phyloP scores from a whole-genome alignment of 2,329 filamentous ascomycete genomes.

The Alternaria panax region DNA sequence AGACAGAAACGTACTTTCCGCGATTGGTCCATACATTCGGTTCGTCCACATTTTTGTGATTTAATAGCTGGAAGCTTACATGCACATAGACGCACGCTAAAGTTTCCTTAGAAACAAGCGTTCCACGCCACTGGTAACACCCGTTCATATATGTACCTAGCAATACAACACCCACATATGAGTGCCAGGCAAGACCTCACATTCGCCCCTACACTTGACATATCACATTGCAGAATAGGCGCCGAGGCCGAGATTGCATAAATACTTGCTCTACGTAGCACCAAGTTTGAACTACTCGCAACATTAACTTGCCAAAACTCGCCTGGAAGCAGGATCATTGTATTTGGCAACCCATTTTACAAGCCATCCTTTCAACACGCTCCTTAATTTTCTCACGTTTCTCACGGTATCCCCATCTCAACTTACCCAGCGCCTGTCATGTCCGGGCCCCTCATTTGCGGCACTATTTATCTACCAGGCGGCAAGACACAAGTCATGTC shows the following conservation, averaged over 20 bases:
- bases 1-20: background rate
- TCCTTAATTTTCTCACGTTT: background rate
- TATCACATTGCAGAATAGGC: background rate
- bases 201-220: too few relatives aligned
- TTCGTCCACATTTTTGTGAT: background rate
- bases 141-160: background rate
- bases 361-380: background rate
- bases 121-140: background rate
- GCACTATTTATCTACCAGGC: background rate
- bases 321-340: background rate
- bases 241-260: background rate
- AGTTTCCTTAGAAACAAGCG: rapidly evolving
- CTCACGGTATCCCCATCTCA: background rate
- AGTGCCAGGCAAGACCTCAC: too few relatives aligned
- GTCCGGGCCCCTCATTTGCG: background rate
- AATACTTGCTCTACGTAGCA: background rate
- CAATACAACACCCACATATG: too few relatives aligned
- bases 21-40: rapidly evolving
- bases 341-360: too few relatives aligned
- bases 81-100: background rate
- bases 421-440: background rate
- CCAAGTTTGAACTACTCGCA: background rate
- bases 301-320: background rate
- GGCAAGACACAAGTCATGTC: background rate
- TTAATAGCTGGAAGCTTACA: background rate